Evolutionary conservation across 2,329 filamentous ascomycete species (phyloP), one percentile per base, ranked within the genome.

Genomic region (Ascochyta viciae-villosae): DNA sequence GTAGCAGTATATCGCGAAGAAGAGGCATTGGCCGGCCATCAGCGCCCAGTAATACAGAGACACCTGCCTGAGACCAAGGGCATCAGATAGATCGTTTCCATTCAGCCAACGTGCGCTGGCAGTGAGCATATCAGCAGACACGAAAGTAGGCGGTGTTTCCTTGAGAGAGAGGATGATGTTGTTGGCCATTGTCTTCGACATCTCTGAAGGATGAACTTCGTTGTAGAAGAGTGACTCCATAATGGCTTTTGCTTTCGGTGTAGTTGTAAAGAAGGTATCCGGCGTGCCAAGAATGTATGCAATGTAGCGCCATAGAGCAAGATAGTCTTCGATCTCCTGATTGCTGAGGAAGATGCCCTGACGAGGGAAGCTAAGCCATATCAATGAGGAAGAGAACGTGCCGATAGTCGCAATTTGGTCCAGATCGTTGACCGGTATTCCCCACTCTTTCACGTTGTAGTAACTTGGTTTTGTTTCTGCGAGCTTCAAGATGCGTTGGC

Each of bases 271-370:
- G 61, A 81, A 82, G 1, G 76, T 81, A 1, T 84, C 84, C 0
- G 89, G 90, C 6, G 85, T 86, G 12, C 90, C 90, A 65, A 92
- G 82, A 27, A 92, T 79, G 66, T 91, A 82, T 0, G 84, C 89
- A 12, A 93, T 84, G 60, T 90, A 89, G 3, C 90, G 83, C 89
- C 90, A 94, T 0, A 94, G 77, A 0, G 89, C 89, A 40, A 91
- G 80, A 69, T 91, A 93, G 66, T 92, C 89, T 2, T 70, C 68
- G 2, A 84, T 85, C 68, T 94, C 89, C 54, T 84, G 83, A 26
- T 80, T 54, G 0, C 82, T 81, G 24, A 90, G 76, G 62, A 78
- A 87, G 50, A 94, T 86, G 2, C 90, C 90, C 75, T 93, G 90
- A 0, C 89, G 81, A 0, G 90, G 90, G 4, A 93, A 80, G 23